These are phyloP conservation scores for Plantago elongata DNA, from an alignment of 257 asterid genomes.

Conservation along the genomic window DNA sequence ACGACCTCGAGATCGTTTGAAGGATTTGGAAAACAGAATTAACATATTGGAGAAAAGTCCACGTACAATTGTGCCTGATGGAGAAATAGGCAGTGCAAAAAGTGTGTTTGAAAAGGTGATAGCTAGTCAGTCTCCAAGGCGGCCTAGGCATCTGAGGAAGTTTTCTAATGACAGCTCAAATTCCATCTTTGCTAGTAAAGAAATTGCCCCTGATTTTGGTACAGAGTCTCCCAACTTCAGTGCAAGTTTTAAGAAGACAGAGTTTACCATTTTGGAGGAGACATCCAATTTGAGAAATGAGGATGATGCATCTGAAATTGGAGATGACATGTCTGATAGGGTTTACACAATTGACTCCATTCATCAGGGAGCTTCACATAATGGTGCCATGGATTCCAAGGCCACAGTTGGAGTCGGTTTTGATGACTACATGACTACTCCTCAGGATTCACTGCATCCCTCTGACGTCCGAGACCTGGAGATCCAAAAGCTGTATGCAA, in stretches of 20 bases:
- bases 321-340: constrained; percentile 70
- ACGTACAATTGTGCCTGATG: constrained; percentile 48
- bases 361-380: constrained; percentile 45
- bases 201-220: constrained; percentile 37
- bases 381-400: constrained; percentile 39
- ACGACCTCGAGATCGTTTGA: constrained; percentile 46
- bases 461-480: constrained; percentile 54
- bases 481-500: constrained; percentile 71
- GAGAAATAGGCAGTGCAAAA: constrained; percentile 43
- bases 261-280: constrained; percentile 41
- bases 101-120: constrained; percentile 64
- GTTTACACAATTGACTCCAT: constrained; percentile 86
- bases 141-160: constrained; percentile 48
- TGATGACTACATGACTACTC: constrained; percentile 54
- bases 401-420: constrained; percentile 35
- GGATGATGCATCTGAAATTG: constrained; percentile 51
- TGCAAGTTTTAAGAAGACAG: constrained; percentile 50
- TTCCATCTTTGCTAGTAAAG: constrained; percentile 46
- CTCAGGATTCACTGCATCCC: constrained; percentile 37
- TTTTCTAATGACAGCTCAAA: constrained; percentile 51
- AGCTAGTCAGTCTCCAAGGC: constrained; percentile 76
- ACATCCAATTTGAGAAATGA: constrained; percentile 40
- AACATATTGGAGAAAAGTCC: constrained; percentile 81
- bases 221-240: constrained; percentile 54
- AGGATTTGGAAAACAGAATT: constrained; percentile 68